These are phyloP conservation scores for Acanthamoeba triangularis DNA, from an alignment of 208 protist genomes.

Conservation along the genomic window DNA sequence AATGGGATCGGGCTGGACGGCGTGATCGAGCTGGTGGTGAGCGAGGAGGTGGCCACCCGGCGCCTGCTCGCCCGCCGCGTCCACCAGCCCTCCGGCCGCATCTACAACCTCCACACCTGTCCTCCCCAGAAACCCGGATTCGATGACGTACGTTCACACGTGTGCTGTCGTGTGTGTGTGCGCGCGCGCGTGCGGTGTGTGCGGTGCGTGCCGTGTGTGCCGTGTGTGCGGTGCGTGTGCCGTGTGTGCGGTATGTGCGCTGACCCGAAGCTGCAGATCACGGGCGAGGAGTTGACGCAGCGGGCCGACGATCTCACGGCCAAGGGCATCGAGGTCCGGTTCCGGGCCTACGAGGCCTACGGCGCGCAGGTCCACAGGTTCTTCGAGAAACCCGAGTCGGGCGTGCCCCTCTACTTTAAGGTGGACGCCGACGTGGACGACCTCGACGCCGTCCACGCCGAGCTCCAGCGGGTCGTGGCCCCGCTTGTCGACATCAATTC, in stretches of 20 bases:
- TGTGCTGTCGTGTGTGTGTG: neutral
- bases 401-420: neutral
- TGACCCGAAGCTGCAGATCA: slow-evolving; percentile 3
- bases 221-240: too few species aligned
- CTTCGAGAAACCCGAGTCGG: slow-evolving; percentile 23
- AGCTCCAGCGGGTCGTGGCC: neutral
- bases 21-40: neutral
- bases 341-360: neutral
- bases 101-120: slow-evolving; percentile 6
- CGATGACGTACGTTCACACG: slow-evolving; percentile 9
- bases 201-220: neutral
- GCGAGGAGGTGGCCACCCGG: neutral
- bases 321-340: slow-evolving; percentile 22
- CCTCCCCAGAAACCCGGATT: neutral
- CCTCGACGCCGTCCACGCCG: slow-evolving; percentile 1
- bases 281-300: slow-evolving; percentile 15
- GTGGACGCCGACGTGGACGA: neutral
- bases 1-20: slow-evolving; percentile 43
- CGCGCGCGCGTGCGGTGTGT: neutral
- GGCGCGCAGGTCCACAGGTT: neutral
- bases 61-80: slow-evolving; percentile 15
- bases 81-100: slow-evolving; percentile 22
- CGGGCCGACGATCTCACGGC: slow-evolving; percentile 11
- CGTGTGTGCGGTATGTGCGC: neutral
- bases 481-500: neutral